A percentile compares a stretch with the other conserved stretches of the same genome.
These are phyloP conservation scores for Podospora bellae-mahoneyi DNA, from an alignment of 495 filamentous ascomycete genomes.

Conservation along the genomic window DNA sequence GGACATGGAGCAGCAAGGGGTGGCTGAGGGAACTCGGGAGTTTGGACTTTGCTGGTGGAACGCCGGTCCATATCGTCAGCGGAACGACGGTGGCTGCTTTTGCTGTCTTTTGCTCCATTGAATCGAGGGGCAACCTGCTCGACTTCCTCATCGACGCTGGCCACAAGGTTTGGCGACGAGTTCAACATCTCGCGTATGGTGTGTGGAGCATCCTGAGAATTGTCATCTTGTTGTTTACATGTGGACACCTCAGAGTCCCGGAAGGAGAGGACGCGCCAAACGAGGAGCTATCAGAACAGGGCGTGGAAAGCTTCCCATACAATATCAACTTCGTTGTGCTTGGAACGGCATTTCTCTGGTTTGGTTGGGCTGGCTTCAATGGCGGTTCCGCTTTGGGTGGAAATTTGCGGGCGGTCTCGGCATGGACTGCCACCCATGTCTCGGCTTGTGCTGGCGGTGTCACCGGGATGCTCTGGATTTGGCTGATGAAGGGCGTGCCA, in stretches of 20 bases:
- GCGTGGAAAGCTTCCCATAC: constrained; percentile 49
- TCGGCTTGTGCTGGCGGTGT: constrained; percentile 79
- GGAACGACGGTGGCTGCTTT: constrained; percentile 76
- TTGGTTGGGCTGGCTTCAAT: constrained; percentile 96
- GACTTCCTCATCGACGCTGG: neutral
- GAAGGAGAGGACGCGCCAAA: constrained; percentile 73
- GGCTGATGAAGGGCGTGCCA: constrained; percentile 12
- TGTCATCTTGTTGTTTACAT: constrained; percentile 4
- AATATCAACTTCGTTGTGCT: constrained; percentile 91
- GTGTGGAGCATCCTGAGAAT: constrained; percentile 13
- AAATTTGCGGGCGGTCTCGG: constrained; percentile 84
- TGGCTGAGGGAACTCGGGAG: constrained; percentile 71
- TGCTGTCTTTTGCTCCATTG: constrained; percentile 55
- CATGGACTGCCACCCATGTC: constrained; percentile 84
- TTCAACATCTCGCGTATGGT: constrained; percentile 5
- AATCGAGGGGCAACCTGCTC: constrained; percentile 8
- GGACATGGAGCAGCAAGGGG: constrained; percentile 80
- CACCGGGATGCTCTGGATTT: constrained; percentile 48
- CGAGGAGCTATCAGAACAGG: constrained; percentile 47
- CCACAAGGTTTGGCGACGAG: neutral
- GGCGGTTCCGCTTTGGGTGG: constrained; percentile 86
- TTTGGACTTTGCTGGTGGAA: constrained; percentile 82
- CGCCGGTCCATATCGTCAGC: constrained; percentile 80
- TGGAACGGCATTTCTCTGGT: constrained; percentile 90
- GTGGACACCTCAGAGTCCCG: constrained; percentile 49